A percentile compares a stretch with the other conserved stretches of the same genome.
Evolutionary conservation across 1,284 basidiomycete genomes (phyloP).

Genomic region (Meripilus lineatus): DNA sequence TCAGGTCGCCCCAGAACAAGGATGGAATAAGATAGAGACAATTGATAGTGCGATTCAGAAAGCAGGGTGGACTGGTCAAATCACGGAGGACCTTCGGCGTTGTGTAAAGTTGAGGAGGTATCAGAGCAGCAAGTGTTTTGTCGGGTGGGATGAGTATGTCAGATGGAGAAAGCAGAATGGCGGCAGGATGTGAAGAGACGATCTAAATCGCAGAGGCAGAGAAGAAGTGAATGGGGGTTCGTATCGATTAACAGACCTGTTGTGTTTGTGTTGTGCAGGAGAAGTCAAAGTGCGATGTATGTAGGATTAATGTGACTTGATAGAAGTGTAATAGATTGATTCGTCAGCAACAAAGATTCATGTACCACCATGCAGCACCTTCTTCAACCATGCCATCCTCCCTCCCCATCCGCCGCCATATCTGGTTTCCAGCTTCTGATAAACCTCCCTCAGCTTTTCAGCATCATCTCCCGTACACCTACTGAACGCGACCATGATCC

Average conservation of each 20-base stretch:
- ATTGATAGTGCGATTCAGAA: conserved; percentile 90
- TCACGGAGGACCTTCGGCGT: conserved; percentile 79
- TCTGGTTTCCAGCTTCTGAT: conserved; percentile 46
- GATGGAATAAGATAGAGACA: conserved; percentile 88
- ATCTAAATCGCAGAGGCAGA: conserved; percentile 1
- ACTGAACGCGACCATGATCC: conserved; percentile 59
- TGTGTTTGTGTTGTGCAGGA: no score
- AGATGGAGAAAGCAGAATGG: conserved; percentile 60
- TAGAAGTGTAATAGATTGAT: no score
- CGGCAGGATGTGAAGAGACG: conserved; percentile 23
- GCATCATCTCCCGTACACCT: conserved; percentile 49
- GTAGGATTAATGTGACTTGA: no score
- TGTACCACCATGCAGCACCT: conserved; percentile 15
- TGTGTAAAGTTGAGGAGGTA: conserved; percentile 81
- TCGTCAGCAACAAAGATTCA: background rate
- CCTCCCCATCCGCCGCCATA: conserved; percentile 46
- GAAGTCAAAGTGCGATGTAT: no score
- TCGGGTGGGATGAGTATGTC: conserved; percentile 75
- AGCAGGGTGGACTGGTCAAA: conserved; percentile 81
- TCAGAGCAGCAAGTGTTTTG: conserved; percentile 73
- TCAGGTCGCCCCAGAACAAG: conserved; percentile 88
- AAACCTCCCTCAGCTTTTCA: conserved; percentile 45
- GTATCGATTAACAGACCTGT: no score
- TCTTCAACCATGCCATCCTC: conserved; percentile 36
- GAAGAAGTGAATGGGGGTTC: background rate